Base-by-base conservation (phyloP, 176 grass and related monocot species). In the Triticum aestivum region DNA sequence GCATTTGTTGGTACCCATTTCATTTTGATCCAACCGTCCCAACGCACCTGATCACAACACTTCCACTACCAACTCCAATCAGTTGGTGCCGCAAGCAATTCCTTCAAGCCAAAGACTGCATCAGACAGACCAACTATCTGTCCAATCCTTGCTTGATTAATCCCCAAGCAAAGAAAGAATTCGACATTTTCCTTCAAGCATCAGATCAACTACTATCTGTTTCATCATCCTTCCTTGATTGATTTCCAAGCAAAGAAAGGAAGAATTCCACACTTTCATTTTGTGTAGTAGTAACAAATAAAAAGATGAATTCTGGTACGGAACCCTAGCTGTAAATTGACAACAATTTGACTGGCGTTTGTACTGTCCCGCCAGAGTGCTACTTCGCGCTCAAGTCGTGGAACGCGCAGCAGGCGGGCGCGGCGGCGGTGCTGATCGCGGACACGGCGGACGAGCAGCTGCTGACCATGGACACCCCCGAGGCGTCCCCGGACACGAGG, bases 301-400 rank as follows among this genome's bases (percentile, higher is more conserved):
- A 15, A 52, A 51, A 51, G 47, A 51, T 15, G 13, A 51, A 52
- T 17, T 52, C 49, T 17, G 49, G 14, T 17, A 52, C 14, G 17
- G 0, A 1, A 51, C 4, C 6, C 13, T 6, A 14, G 14, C 49
- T 52, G 49, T 52, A 52, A 52, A 14, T 5, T 27, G 39, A 83
- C 13, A 9, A 9, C 8, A n/a, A 7, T 21, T 42, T 11, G 1
- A 11, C 29, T 30, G 29, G 29, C 11, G 3, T 18, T 2, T 2
- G 14, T 52, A 15, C 3, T 15, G 14, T 52, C 49, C 14, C 49
- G 5, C 5, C 85, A 98, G 97, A 91, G 2, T 99, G 97, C 90
- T 99, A 47, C 87, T 99, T 99, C 82, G 94, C 97, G 18, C 83
- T 91, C 58, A 99, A 99, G 89, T 61, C 97, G 71, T 99, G 97